Percentiles rank a stretch among this genome's conserved stretches.
These are phyloP conservation scores for Acacia concinna DNA, from an alignment of 331 rosid species.

Conservation along the genomic window DNA sequence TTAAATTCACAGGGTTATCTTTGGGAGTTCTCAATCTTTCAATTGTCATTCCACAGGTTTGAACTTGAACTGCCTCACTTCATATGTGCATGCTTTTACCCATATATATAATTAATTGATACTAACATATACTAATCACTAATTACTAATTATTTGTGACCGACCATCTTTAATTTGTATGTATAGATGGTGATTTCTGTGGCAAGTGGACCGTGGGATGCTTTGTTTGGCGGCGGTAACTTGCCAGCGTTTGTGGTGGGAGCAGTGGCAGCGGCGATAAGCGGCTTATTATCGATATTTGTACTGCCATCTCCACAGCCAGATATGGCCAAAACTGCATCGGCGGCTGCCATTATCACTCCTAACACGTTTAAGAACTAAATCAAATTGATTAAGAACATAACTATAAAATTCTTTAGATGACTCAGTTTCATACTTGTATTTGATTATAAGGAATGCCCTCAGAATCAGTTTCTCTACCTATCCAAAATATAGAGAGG, in stretches of 20 bases:
- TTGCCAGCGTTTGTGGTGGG: conserved; percentile 86
- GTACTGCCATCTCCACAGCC: conserved; percentile 78
- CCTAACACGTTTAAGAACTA: too few relatives aligned
- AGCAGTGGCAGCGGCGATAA: conserved; percentile 56
- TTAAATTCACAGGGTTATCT: conserved; percentile 61
- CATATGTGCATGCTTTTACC: not conserved
- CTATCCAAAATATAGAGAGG: too few relatives aligned
- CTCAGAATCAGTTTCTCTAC: too few relatives aligned
- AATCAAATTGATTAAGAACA: too few relatives aligned
- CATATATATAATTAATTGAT: not conserved
- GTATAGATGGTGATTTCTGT: conserved; percentile 69
- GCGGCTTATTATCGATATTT: conserved; percentile 58
- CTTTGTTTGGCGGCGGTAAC: conserved; percentile 80
- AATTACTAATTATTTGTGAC: conserved; percentile 4
- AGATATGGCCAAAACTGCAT: conserved; percentile 38
- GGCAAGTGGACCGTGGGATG: conserved; percentile 78
- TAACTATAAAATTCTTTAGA: too few relatives aligned
- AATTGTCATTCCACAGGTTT: conserved; percentile 79
- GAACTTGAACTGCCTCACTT: not conserved
- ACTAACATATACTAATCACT: not conserved
- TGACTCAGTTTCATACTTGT: too few relatives aligned
- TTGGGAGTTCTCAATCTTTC: conserved; percentile 83
- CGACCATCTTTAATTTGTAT: not conserved
- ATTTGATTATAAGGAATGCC: too few relatives aligned
- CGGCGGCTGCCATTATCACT: conserved; percentile 10